These are phyloP conservation scores for Ogataea neopini DNA, from an alignment of 805 yeast genomes.

Conservation along the genomic window DNA sequence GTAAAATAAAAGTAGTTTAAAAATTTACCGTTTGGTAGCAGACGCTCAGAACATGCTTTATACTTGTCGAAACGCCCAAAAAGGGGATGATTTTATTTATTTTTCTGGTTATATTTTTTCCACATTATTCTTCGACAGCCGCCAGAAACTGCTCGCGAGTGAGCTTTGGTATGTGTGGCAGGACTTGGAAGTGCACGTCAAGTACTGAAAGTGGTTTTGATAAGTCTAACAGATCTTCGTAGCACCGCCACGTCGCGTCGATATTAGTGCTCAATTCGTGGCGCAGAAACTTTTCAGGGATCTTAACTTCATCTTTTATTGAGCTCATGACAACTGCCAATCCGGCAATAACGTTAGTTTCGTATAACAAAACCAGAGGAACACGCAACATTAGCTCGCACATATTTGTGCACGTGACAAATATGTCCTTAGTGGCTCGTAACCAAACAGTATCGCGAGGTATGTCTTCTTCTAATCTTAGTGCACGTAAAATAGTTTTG, in stretches of 20 bases:
- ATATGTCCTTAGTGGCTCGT: conserved; percentile 18
- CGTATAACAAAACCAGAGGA: conserved; percentile 31
- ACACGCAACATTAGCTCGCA: conserved; percentile 32
- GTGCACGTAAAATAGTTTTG: conserved; percentile 24
- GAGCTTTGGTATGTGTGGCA: conserved; percentile 26
- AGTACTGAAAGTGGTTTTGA: conserved; percentile 17
- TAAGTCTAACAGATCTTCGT: conserved; percentile 23
- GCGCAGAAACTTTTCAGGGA: conserved; percentile 21
- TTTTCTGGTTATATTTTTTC: not conserved
- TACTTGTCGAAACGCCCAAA: conserved; percentile 1
- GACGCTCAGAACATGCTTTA: conserved; percentile 3
- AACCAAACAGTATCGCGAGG: conserved; percentile 20
- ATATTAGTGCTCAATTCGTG: conserved; percentile 17
- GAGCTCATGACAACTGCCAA: conserved; percentile 28
- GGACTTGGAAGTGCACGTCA: conserved; percentile 29
- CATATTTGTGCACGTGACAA: conserved; percentile 28
- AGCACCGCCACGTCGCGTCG: conserved; percentile 29
- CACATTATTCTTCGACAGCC: not conserved
- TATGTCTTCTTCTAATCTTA: conserved; percentile 24
- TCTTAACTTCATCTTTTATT: conserved; percentile 17
- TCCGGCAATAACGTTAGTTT: conserved; percentile 26
- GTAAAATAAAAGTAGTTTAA: no score
- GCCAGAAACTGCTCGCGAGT: conserved; percentile 18
- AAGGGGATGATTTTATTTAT: not conserved
- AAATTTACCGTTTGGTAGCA: not conserved